phyloP scores from a whole-genome alignment of 805 yeast genomes.

The Schwanniomyces polymorphus region DNA sequence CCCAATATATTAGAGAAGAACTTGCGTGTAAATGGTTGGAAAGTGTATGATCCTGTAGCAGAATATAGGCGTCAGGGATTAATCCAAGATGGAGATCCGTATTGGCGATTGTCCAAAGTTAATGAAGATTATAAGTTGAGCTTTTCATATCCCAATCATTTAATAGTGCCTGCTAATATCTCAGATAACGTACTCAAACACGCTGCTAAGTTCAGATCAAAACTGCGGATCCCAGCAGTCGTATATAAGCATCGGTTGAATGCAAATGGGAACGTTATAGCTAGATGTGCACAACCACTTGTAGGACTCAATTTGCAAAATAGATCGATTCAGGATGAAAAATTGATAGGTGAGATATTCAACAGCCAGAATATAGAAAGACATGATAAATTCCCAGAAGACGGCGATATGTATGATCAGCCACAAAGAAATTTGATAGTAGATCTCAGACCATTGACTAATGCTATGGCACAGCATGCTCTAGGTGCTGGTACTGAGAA shows the following conservation, averaged over 20 bases:
- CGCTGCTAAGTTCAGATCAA: conserved; percentile 84
- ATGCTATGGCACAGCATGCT: conserved; percentile 96
- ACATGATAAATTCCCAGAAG: conserved; percentile 11
- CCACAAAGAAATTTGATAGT: conserved; percentile 65
- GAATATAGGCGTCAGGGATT: conserved; percentile 82
- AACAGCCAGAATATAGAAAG: conserved; percentile 48
- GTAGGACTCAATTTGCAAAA: conserved; percentile 81
- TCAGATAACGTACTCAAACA: conserved; percentile 82
- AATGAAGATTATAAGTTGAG: conserved; percentile 69
- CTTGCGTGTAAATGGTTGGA: conserved; percentile 63
- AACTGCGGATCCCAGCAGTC: conserved; percentile 78
- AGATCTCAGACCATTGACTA: conserved; percentile 90
- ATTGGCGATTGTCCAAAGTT: conserved; percentile 71
- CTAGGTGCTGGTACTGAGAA: conserved; percentile 97
- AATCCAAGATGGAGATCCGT: conserved; percentile 17
- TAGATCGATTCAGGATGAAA: conserved; percentile 90
- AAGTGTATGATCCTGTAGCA: conserved; percentile 52
- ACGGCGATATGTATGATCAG: conserved; percentile 26
- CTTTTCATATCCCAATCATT: conserved; percentile 67
- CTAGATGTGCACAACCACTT: conserved; percentile 90
- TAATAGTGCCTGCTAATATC: conserved; percentile 73
- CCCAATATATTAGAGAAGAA: conserved; percentile 71
- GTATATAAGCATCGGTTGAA: conserved; percentile 64
- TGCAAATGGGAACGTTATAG: conserved; percentile 71
- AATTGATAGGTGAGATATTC: conserved; percentile 72